These are phyloP conservation scores for Metrosideros polymorpha DNA, from an alignment of 441 rosid species.

Conservation along the genomic window DNA sequence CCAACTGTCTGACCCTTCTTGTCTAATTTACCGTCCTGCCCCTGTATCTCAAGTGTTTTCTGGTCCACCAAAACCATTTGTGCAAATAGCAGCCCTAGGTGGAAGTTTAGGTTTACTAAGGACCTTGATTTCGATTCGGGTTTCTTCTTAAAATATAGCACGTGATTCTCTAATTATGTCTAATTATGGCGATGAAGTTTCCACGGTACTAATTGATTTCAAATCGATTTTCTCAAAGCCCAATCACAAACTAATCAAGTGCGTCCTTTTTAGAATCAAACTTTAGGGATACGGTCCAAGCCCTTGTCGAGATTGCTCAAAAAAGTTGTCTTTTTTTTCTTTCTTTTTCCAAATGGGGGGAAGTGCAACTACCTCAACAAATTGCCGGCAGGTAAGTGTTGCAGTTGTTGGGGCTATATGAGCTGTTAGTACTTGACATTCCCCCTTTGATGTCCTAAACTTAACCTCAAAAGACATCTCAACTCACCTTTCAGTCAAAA, in stretches of 20 bases:
- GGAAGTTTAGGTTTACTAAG: neutral
- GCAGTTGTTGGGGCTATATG: neutral
- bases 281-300: too few species aligned
- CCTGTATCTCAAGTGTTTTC: neutral
- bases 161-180: accelerated
- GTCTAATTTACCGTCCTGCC: neutral
- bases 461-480: neutral
- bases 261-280: too few species aligned
- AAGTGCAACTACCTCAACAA: neutral
- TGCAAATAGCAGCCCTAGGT: neutral
- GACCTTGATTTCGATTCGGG: neutral
- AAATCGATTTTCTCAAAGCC: neutral
- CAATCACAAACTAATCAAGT: too few species aligned
- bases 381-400: neutral
- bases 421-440: neutral
- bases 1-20: neutral
- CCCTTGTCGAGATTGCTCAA: neutral
- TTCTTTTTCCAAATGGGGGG: neutral
- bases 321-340: too few species aligned
- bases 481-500: neutral
- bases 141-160: neutral
- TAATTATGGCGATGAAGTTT: neutral
- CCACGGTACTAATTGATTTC: accelerated
- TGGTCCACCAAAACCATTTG: neutral
- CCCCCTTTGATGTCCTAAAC: neutral